Evolutionary conservation across 1,284 basidiomycete species (phyloP), one percentile per base, ranked within the genome.

Genomic region (Hypsizygus ulmarius): DNA sequence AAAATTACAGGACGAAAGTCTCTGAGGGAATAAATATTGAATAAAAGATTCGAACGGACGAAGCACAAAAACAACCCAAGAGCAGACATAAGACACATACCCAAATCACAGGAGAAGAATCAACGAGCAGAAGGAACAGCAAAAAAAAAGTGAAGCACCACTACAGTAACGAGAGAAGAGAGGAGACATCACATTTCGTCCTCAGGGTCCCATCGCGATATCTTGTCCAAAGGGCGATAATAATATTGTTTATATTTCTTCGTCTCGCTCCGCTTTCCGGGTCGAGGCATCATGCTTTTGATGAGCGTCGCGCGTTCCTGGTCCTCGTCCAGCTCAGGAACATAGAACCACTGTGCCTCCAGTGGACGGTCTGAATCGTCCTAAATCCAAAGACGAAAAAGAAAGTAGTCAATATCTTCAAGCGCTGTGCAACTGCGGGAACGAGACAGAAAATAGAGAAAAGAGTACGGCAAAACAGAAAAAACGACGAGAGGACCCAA

Each of bases 241-340:
- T 89, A 90, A 67, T 90, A 90, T 63, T 87, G 84, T 64, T 90
- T 90, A 53, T 83, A 84, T 67, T 85, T 84, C 73, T 82, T 87
- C 62, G 86, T 87, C 65, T 80, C 84, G 42, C 66, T 81, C 48
- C 87, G 67, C 66, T 88, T 88, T 47, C 74, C 83, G 14, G 81
- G 77, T 12, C 84, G 78, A 2, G 84, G 84, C 82, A 87, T 86
- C 71, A 88, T 79, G 51, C 78, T 81, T 52, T 70, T 64, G 45
- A 88, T 75, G 45, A 89, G 64, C 50, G 67, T 65, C 35, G 86
- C 85, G 11, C 87, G 75, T 51, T 88, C 87, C 50, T 71, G 68
- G 61, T 90, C 86, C 53, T 75, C 72, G 58, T 90, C 87, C 54
- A 68, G 61, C 57, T 87, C 84, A 0, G 87, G 81, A 8, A 85